Evolutionary conservation across 163 green algal genomes (phyloP), one percentile per base, ranked within the genome.

Genomic region (Volvox carteri): DNA sequence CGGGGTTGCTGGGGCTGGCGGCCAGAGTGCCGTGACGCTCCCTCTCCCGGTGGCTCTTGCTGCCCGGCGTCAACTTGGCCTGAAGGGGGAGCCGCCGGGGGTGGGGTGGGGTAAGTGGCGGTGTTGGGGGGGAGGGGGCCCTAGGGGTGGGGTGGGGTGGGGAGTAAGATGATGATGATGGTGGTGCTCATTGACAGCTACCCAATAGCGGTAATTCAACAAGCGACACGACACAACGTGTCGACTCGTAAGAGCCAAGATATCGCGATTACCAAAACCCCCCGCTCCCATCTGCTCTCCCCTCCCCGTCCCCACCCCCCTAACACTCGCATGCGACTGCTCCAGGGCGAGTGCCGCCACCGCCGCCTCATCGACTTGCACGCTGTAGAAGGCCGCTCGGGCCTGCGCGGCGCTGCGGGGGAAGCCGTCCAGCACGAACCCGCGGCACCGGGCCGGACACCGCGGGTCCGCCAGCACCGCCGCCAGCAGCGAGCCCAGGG

Each of bases 371-470:
- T 86, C 84, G 14, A 52, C 37, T 56, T 93, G 85, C 74, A 90
- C 78, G 50, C 4, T 73, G 35, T 60, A 62, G 16, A 86, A 86
- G 6, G 83, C 39, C 41, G 75, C 86, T 25, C 65, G 52, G 1
- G 92, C 86, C 28, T 79, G 73, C 11, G 68, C 70, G 1, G 90
- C 52, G 1, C 78, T 95, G 65, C 94, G 90, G 5, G 94, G 94
- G 84, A 96, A 97, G 46, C 95, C 95, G 84, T 98, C 95, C 52
- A 98, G 89, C 44, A 98, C 90, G 78, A 96, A 97, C 23, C 95
- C 95, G 1, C 90, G 65, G 62, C 81, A 87, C 8, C 46, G 85
- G 41, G 93, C 92, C 2, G 70, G 8, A 5, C 68, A 68, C 7
- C 46, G 50, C 37, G 90, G 80, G 11, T 89, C 50, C 8, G 90